Percentiles rank a stretch among this genome's conserved stretches.
phyloP scores from a whole-genome alignment of 2,329 filamentous ascomycete species.

The Claviceps arundinis region DNA sequence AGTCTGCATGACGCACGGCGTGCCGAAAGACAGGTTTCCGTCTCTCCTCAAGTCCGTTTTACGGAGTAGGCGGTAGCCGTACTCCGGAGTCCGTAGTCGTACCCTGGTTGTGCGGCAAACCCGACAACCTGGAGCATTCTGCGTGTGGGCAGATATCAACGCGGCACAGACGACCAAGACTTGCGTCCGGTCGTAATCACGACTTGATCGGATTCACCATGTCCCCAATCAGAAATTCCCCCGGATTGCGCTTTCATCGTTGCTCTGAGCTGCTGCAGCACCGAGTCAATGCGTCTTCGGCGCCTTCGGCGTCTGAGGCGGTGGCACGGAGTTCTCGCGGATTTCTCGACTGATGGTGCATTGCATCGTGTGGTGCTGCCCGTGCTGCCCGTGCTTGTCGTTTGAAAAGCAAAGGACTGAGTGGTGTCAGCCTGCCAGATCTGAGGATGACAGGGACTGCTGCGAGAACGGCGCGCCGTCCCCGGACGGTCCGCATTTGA shows the following conservation, averaged over 20 bases:
- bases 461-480: too few species aligned
- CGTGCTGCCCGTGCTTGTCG: not conserved
- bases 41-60: not conserved
- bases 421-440: too few species aligned
- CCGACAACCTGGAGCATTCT: constrained; percentile 16
- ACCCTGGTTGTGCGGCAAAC: constrained; percentile 14
- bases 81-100: not conserved
- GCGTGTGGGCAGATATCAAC: constrained; percentile 4
- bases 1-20: too few species aligned
- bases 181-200: not conserved
- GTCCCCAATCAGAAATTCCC: not conserved
- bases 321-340: too few species aligned
- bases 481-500: not conserved
- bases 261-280: not conserved
- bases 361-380: not conserved
- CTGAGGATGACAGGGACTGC: too few species aligned
- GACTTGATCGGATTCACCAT: not conserved
- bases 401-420: not conserved
- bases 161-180: not conserved
- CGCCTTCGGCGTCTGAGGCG: not conserved
- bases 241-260: not conserved
- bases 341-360: not conserved
- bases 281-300: not conserved
- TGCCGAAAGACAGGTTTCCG: too few species aligned
- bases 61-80: not conserved